Percentiles rank a stretch among this genome's conserved stretches.
These are phyloP conservation scores for Vachellia collinsii DNA, from an alignment of 306 rosid genomes.

Conservation along the genomic window DNA sequence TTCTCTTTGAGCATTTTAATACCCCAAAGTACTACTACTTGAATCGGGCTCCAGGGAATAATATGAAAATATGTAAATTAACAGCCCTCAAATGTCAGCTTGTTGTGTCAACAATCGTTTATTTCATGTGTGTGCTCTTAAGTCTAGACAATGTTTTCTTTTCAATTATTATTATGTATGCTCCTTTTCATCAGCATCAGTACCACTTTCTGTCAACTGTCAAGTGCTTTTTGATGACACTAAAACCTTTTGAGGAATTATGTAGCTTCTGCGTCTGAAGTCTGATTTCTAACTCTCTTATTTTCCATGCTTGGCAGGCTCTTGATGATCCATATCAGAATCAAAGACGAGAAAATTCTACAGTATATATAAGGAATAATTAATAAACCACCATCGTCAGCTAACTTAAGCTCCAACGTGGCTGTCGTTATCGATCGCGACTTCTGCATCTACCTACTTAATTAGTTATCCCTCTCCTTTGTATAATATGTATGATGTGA, in stretches of 20 bases:
- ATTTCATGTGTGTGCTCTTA: background rate
- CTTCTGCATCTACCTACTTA: constrained; percentile 4
- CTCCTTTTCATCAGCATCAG: constrained; percentile 27
- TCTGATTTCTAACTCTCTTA: constrained; percentile 7
- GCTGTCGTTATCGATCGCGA: background rate
- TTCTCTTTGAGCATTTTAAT: no score
- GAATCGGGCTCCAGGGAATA: constrained; percentile 38
- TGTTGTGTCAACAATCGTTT: background rate
- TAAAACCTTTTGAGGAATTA: constrained; percentile 4
- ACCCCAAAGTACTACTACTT: background rate
- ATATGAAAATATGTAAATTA: constrained; percentile 40
- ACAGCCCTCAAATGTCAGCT: constrained; percentile 27
- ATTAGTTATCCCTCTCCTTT: background rate
- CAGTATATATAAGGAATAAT: constrained; percentile 8
- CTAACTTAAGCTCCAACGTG: constrained; percentile 8
- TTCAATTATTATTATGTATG: constrained; percentile 8
- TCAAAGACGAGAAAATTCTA: constrained; percentile 30
- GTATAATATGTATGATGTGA: constrained; percentile 19
- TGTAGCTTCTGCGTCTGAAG: background rate
- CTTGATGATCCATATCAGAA: constrained; percentile 37
- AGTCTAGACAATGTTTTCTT: background rate
- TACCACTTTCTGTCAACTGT: constrained; percentile 22
- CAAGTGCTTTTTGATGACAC: background rate
- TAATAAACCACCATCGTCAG: constrained; percentile 25
- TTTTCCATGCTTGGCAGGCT: constrained; percentile 43